A percentile compares a stretch with the other conserved stretches of the same genome.
Evolutionary conservation across 805 yeast genomes (phyloP).

Genomic region (Sugiyamaella boreocaroliniensis): DNA sequence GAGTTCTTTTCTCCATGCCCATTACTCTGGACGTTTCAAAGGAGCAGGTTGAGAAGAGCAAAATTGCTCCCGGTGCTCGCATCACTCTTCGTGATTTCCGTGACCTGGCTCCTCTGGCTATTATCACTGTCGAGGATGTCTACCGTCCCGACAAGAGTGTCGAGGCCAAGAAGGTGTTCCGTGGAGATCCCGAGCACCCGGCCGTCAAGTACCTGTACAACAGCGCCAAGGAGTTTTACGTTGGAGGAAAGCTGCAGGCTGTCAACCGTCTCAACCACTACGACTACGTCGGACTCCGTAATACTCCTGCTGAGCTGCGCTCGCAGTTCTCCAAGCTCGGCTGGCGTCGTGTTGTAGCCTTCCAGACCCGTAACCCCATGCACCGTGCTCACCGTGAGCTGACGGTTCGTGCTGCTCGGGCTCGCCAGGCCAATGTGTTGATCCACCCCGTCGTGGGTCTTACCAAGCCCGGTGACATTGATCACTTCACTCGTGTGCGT

Average conservation of each 20-base stretch:
- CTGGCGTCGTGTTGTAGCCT: constrained; percentile 89
- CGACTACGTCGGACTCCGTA: constrained; percentile 81
- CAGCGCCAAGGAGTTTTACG: constrained; percentile 72
- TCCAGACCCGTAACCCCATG: constrained; percentile 98
- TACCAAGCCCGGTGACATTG: constrained; percentile 96
- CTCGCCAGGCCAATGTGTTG: constrained; percentile 75
- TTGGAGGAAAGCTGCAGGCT: constrained; percentile 87
- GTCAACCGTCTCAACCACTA: constrained; percentile 78
- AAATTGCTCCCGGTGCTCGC: constrained; percentile 49
- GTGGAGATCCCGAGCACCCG: constrained; percentile 97
- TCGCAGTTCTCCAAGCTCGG: constrained; percentile 71
- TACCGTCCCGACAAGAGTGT: constrained; percentile 71
- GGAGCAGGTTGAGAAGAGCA: constrained; percentile 38
- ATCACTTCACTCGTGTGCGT: constrained; percentile 94
- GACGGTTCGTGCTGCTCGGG: constrained; percentile 95
- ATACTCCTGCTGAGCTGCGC: constrained; percentile 87
- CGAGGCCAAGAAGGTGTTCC: constrained; percentile 82
- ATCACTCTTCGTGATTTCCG: constrained; percentile 74
- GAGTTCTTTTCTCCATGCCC: constrained; percentile 87
- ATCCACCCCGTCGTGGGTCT: constrained; percentile 96
- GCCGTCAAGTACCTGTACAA: constrained; percentile 70
- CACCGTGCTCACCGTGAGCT: constrained; percentile 96
- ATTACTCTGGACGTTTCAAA: constrained; percentile 74
- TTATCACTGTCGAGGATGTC: constrained; percentile 70
- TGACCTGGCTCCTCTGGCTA: constrained; percentile 72